Base-by-base conservation (phyloP, 257 asterid species). In the Salvia miltiorrhiza region DNA sequence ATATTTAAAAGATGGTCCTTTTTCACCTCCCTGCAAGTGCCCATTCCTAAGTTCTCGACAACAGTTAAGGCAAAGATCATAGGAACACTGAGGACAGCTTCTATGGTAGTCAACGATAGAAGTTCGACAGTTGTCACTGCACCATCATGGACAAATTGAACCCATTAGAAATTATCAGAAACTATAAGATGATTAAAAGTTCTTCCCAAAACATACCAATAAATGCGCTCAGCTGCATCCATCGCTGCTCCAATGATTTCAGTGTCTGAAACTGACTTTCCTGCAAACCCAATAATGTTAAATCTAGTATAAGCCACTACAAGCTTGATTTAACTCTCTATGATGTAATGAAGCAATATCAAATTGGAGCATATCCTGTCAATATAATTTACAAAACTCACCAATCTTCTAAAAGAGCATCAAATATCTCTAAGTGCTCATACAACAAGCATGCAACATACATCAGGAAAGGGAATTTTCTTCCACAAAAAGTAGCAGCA, bases 11-110 rank as follows among this genome's bases (percentile, higher is more conserved):
- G 37, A 21, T 13, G 49, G 79, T 19, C 71, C 86, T 59, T 69
- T 33, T 43, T 72, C 87, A 79, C 75, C 80, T 53, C 83, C 86
- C 73, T 44, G 77, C 28, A 84, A 63, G 54, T 40, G 10, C 23
- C 89, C 88, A 24, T 73, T 68, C 75, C 93, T 77, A 44, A 90
- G 67, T 72, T 90, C 97, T 67, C 35, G 80, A 74, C 88, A 90
- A 77, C 97, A 90, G 40, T 23, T 73, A 40, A 87, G 88, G 77
- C 97, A 90, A 13, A 90, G 82, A 43, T 90, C 87, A 81, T 75
- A 86, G 70, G 81, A 76, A 62, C 97, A 90, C 32, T 1, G 10
- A 21, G 83, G 80, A 56, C 95, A 87, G 75, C 82, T 87, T 75
- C 89, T 65, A 61, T 83, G 91, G 30, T 69, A 80, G 68, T 88